phyloP scores from a whole-genome alignment of 257 asterid genomes.

The Nicotiana otophora region DNA sequence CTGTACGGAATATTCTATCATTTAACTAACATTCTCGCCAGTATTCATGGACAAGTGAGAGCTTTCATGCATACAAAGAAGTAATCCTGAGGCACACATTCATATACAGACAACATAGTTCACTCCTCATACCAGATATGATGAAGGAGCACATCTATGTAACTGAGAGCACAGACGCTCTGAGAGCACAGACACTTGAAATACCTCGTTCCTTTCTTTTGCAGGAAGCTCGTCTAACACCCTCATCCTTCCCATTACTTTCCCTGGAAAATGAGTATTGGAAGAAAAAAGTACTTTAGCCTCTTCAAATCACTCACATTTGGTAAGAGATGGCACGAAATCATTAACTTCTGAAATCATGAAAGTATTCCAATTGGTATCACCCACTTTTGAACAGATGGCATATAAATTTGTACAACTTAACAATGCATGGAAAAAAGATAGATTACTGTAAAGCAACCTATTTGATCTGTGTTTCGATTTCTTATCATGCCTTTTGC shows the following conservation, averaged over 20 bases:
- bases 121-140: neutral
- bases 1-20: too few species aligned
- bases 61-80: neutral
- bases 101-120: neutral
- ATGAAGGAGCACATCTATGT: neutral
- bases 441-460: conserved; percentile 24
- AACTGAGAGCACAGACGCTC: neutral
- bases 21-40: too few species aligned
- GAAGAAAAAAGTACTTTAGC: neutral
- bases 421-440: neutral
- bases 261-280: conserved; percentile 35
- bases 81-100: neutral
- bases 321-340: neutral
- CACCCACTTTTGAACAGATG: neutral
- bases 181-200: too few species aligned
- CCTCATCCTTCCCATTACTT: conserved; percentile 44
- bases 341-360: neutral
- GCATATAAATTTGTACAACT: neutral
- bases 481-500: conserved; percentile 70
- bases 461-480: conserved; percentile 69
- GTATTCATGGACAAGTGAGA: too few species aligned
- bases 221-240: conserved; percentile 25
- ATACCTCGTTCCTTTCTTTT: conserved; percentile 25
- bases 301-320: neutral
- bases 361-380: neutral